Evolutionary conservation across 1,284 basidiomycete genomes (phyloP).

Genomic region (Ganoderma boninense): DNA sequence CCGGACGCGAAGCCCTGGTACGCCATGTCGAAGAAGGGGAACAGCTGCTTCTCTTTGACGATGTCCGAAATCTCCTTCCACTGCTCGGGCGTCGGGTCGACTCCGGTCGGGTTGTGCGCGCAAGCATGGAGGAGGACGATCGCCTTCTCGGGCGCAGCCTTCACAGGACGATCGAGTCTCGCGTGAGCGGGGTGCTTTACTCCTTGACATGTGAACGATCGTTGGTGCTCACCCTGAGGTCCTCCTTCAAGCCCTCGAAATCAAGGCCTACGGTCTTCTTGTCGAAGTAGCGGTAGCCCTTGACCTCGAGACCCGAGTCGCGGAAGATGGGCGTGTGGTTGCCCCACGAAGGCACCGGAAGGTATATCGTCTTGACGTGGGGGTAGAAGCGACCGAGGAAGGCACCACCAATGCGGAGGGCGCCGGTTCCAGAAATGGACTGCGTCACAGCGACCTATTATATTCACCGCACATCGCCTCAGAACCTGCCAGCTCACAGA

Average conservation of each 20-base stretch:
- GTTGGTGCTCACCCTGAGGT: conserved; percentile 69
- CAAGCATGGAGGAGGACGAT: conserved; percentile 92
- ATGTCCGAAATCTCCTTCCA: conserved; percentile 94
- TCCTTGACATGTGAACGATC: background rate
- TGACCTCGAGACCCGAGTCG: conserved; percentile 94
- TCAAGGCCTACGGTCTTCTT: conserved; percentile 94
- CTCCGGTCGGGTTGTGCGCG: conserved; percentile 98
- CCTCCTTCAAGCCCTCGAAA: conserved; percentile 91
- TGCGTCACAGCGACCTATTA: conserved; percentile 92
- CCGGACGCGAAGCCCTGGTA: conserved; percentile 97
- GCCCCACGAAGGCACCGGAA: conserved; percentile 97
- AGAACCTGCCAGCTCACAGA: conserved; percentile 23
- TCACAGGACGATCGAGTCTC: conserved; percentile 1
- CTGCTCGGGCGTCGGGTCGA: conserved; percentile 94
- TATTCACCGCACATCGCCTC: conserved; percentile 19
- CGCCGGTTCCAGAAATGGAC: conserved; percentile 98
- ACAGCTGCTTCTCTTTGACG: conserved; percentile 86
- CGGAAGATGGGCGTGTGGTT: conserved; percentile 92
- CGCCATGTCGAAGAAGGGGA: conserved; percentile 98
- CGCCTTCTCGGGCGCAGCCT: conserved; percentile 82
- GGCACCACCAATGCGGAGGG: conserved; percentile 94
- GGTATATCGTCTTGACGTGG: conserved; percentile 88
- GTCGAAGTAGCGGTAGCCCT: conserved; percentile 95
- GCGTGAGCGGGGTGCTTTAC: background rate
- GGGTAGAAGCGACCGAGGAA: conserved; percentile 95